These are phyloP conservation scores for Metarhizium sp. DNA, from an alignment of 2,329 filamentous ascomycete genomes.

Conservation along the genomic window DNA sequence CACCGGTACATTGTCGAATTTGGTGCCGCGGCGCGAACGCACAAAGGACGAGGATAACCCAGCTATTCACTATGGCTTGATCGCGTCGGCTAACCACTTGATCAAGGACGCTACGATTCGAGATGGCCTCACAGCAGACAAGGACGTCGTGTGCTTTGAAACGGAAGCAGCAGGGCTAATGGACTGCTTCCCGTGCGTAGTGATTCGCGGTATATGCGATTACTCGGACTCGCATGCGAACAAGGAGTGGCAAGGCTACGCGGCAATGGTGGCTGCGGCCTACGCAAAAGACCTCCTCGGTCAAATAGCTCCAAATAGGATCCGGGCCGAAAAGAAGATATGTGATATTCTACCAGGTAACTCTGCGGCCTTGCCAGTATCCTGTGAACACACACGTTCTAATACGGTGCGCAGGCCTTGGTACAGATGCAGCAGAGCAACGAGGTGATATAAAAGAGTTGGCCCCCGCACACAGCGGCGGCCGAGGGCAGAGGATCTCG, in stretches of 20 bases:
- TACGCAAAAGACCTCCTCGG: conserved; percentile 18
- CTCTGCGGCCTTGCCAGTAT: not conserved
- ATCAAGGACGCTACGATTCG: not conserved
- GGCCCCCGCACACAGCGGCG: no score
- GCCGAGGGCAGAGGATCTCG: no score
- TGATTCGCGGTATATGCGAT: conserved; percentile 25
- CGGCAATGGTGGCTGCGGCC: conserved; percentile 19
- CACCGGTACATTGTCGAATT: not conserved
- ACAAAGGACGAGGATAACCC: conserved; percentile 6
- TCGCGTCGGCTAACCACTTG: not conserved
- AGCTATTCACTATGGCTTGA: conserved; percentile 12
- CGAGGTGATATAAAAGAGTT: no score
- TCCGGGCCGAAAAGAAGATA: conserved; percentile 10
- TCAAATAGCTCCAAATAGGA: conserved; percentile 6
- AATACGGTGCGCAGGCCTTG: no score
- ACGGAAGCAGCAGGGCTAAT: conserved; percentile 23
- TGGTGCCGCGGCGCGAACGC: not conserved
- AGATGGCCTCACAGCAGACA: conserved; percentile 14
- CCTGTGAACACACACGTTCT: no score
- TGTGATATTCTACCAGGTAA: conserved; percentile 2
- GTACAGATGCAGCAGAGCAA: no score
- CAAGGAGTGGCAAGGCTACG: conserved; percentile 20
- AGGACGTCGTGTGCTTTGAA: conserved; percentile 10
- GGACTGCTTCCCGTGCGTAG: conserved; percentile 19
- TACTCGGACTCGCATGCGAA: conserved; percentile 25